Conservation (phyloP, 768 basidiomycete genomes). For the Russula sp. region DNA sequence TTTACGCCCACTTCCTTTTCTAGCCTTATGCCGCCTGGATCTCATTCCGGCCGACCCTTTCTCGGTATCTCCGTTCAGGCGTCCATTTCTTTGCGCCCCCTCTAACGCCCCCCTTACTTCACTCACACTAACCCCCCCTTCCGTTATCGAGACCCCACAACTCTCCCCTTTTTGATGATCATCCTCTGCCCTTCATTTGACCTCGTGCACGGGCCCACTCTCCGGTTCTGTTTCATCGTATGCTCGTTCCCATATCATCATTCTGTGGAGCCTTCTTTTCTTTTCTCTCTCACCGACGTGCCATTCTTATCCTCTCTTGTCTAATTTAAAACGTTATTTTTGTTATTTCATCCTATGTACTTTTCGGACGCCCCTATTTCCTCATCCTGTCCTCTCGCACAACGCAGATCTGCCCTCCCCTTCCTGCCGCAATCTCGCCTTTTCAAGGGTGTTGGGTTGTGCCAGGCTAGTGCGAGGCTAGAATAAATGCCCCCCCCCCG, state of each 20-base stretch:
- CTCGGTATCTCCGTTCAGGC: slow-evolving; percentile 17
- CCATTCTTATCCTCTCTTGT: background rate
- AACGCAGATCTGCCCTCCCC: background rate
- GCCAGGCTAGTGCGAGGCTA: slow-evolving; percentile 2
- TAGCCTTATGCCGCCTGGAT: slow-evolving; percentile 14
- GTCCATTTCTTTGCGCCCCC: slow-evolving; percentile 1
- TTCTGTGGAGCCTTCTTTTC: background rate
- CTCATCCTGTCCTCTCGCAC: background rate
- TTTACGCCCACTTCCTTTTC: slow-evolving; percentile 11
- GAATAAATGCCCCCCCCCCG: background rate
- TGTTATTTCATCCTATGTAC: background rate
- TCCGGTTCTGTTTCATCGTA: background rate
- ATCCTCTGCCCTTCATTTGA: background rate
- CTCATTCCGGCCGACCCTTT: background rate
- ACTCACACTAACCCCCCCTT: background rate
- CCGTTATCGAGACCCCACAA: slow-evolving; percentile 19
- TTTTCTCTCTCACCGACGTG: background rate
- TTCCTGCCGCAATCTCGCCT: background rate
- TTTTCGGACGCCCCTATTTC: background rate
- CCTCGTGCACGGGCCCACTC: slow-evolving; percentile 1
- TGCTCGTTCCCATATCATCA: background rate
- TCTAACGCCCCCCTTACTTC: background rate
- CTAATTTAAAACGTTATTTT: slow-evolving; percentile 13
- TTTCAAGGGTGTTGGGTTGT: background rate
- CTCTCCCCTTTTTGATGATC: background rate